Evolutionary conservation across 2,329 filamentous ascomycete species (phyloP).

Genomic region (Orbilia quercus): DNA sequence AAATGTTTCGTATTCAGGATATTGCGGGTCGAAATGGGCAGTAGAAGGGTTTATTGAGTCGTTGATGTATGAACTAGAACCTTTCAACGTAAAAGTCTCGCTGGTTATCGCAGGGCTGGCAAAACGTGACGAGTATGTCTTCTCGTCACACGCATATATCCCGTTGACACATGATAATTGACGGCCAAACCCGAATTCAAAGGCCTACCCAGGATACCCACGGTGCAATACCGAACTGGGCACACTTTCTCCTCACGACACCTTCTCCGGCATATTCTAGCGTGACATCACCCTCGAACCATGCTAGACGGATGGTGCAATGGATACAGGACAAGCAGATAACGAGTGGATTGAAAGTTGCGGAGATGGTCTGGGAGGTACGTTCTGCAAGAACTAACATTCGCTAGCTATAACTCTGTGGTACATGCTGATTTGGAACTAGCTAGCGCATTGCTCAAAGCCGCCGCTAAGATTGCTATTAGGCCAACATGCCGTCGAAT

Average conservation of each 20-base stretch:
- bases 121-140: constrained; percentile 76
- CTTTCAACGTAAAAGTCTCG: constrained; percentile 91
- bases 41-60: constrained; percentile 95
- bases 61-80: constrained; percentile 94
- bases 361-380: constrained; percentile 82
- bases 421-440: constrained; percentile 60
- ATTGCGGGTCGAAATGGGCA: constrained; percentile 97
- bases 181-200: constrained; percentile 6
- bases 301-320: constrained; percentile 89
- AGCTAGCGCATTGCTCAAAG: constrained; percentile 93
- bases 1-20: constrained; percentile 66
- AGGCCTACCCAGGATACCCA: constrained; percentile 58
- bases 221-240: constrained; percentile 78
- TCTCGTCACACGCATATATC: constrained; percentile 36
- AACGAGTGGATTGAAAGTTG: constrained; percentile 90
- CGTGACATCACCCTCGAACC: constrained; percentile 82
- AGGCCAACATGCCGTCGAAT: constrained; percentile 94
- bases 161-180: constrained; percentile 56
- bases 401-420: background rate
- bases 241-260: constrained; percentile 90
- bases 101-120: constrained; percentile 92
- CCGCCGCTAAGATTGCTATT: constrained; percentile 87
- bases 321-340: constrained; percentile 95
- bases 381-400: background rate
- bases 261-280: constrained; percentile 83